These are phyloP conservation scores for Reutealis trisperma DNA, from an alignment of 345 rosid species.

Conservation along the genomic window DNA sequence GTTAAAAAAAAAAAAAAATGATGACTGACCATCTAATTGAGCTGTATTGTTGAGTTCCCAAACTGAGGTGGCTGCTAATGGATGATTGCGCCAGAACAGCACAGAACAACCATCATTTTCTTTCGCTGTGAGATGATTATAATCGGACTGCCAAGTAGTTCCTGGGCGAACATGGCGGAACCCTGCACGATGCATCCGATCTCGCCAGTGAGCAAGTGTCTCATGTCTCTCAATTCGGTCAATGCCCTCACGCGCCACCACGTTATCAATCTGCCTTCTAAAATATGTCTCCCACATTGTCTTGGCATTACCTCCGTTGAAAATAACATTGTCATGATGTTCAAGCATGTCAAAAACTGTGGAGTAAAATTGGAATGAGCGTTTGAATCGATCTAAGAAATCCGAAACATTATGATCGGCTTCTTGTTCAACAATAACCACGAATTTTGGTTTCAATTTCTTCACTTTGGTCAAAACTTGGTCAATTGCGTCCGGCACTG, in stretches of 20 bases:
- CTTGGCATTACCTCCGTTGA: conserved; percentile 42
- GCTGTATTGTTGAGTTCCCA: too few species aligned
- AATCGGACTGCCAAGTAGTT: too few species aligned
- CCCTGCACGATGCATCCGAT: conserved; percentile 56
- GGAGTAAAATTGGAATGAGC: conserved; percentile 75
- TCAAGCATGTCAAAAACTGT: conserved; percentile 78
- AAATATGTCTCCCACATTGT: conserved; percentile 72
- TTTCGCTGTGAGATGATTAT: too few species aligned
- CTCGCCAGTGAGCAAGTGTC: conserved; percentile 58
- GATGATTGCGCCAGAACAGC: too few species aligned
- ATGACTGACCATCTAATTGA: too few species aligned
- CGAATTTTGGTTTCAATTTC: conserved; percentile 62
- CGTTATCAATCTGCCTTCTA: conserved; percentile 79
- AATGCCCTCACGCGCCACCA: conserved; percentile 71
- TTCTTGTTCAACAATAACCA: conserved; percentile 82
- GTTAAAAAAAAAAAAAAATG: too few species aligned
- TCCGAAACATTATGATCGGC: conserved; percentile 68
- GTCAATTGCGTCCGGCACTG: conserved; percentile 58
- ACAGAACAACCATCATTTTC: too few species aligned
- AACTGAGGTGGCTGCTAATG: too few species aligned
- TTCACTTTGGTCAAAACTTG: conserved; percentile 58
- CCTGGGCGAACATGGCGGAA: conserved; percentile 65
- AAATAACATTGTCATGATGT: not conserved
- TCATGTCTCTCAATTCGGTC: conserved; percentile 85
- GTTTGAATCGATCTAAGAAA: conserved; percentile 78